Conservation (phyloP, 2,329 filamentous ascomycete species). For the Fusarium caatingaense region DNA sequence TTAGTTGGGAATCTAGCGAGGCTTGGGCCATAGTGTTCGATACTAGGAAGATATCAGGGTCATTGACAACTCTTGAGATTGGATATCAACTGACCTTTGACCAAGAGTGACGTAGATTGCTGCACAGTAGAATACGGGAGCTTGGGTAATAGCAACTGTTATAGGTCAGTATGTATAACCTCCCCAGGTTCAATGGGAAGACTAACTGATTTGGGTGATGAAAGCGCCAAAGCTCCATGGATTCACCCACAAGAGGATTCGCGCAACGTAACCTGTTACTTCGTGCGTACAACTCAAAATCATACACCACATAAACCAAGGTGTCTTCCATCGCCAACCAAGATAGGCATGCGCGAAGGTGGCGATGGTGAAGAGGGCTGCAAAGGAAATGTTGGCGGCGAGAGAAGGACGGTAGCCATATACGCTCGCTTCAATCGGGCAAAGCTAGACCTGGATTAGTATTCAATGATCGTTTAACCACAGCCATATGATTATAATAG, state of each 20-base stretch:
- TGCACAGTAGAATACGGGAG: constrained; percentile 53
- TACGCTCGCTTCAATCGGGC: constrained; percentile 52
- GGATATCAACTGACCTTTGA: background rate
- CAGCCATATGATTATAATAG: rapidly evolving
- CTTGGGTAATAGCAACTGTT: constrained; percentile 57
- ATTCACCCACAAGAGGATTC: constrained; percentile 64
- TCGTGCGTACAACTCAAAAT: constrained; percentile 64
- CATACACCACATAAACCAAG: constrained; percentile 59
- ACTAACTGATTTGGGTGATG: constrained; percentile 64
- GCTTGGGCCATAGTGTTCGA: constrained; percentile 47
- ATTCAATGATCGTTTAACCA: too few species aligned
- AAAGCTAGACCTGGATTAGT: constrained; percentile 7
- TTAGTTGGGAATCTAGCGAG: constrained; percentile 51
- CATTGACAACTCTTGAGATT: rapidly evolving
- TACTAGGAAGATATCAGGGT: constrained; percentile 27
- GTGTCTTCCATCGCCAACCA: constrained; percentile 54
- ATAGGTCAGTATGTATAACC: rapidly evolving
- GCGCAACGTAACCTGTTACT: constrained; percentile 68
- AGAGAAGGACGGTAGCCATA: constrained; percentile 57
- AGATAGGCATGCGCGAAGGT: constrained; percentile 54
- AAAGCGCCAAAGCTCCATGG: constrained; percentile 67
- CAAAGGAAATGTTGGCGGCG: constrained; percentile 53
- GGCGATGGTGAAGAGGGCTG: constrained; percentile 56
- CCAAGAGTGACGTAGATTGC: constrained; percentile 46
- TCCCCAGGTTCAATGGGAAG: rapidly evolving